Conservation (phyloP, 2,329 filamentous ascomycete species). For the Fusarium tricinctum region DNA sequence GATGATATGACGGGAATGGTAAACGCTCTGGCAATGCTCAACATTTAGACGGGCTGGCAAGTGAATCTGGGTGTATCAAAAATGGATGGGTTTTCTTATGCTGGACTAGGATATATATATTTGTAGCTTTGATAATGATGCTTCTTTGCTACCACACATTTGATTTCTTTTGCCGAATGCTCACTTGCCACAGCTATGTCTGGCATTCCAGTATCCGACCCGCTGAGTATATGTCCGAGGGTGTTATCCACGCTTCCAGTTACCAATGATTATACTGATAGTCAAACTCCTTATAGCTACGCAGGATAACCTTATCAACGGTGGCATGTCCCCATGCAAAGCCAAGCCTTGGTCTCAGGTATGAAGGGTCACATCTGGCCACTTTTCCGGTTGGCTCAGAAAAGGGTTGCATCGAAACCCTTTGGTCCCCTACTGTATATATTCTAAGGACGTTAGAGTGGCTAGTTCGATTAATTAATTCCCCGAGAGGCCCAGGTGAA, state of each 20-base stretch:
- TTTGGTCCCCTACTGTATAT: too few species aligned
- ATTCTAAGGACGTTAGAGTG: too few species aligned
- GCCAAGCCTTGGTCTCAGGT: conserved; percentile 24
- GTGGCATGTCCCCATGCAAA: conserved; percentile 13
- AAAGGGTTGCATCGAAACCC: conserved; percentile 18
- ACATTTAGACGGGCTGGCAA: conserved; percentile 39
- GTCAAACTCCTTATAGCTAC: background rate
- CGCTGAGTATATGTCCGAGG: too few species aligned
- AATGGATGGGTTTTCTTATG: conserved; percentile 23
- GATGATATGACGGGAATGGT: conserved; percentile 44
- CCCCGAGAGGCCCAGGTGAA: too few species aligned
- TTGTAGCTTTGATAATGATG: conserved; percentile 39
- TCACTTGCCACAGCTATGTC: background rate
- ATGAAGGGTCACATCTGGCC: conserved; percentile 1
- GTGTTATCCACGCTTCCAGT: background rate
- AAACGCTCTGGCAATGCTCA: conserved; percentile 34
- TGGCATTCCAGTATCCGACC: background rate
- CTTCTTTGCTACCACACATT: conserved; percentile 34
- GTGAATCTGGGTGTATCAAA: conserved; percentile 30
- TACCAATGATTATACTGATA: background rate
- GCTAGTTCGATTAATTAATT: too few species aligned
- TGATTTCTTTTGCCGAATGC: background rate
- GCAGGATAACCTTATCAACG: background rate
- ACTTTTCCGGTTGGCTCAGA: conserved; percentile 18
- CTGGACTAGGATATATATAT: conserved; percentile 29